Base-by-base conservation (phyloP, 495 filamentous ascomycete species). In the Penicillium waksmanii region DNA sequence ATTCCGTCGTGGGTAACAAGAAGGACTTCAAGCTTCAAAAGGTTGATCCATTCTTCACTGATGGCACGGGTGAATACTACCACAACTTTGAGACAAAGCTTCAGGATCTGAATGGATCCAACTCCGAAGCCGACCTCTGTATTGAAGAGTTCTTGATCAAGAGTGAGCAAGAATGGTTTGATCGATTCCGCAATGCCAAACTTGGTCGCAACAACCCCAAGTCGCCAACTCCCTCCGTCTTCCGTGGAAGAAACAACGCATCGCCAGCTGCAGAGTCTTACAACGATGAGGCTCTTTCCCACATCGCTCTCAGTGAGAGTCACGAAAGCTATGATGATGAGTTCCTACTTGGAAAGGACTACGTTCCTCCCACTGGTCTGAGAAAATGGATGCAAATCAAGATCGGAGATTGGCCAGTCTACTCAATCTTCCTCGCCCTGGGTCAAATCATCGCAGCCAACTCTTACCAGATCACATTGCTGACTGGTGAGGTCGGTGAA, bases 361-460 rank as follows among this genome's bases (percentile, higher is more conserved):
- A 90, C 70, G 74, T 83, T 48, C 84, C 87, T 31, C 89, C 89
- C 1, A 85, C 79, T 4, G 87, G 89, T 4, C 61, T 91, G 2
- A 84, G 77, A 63, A 85, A 82, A 51, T 70, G 75, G 62, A 76
- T 77, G 68, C 73, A 79, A 43, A 57, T 81, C 61, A 80, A 77
- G 48, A 72, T 78, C 23, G 75, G 72, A 19, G 85, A 89, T 63
- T 92, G 89, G 89, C 89, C 89, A 0, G 56, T 90, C n/a, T 92
- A 92, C 70, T 83, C 87, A 6, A 81, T 92, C 60, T 74, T 90
- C 47, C 66, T 79, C 13, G 87, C 86, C 44, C 73, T 89, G 6
- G 86, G 85, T 19, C 87, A 90, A 61, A 83, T 90, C 63, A 83
- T 90, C 27, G 85, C 87, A 0, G 85, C 86, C 43, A 89, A 88